These are phyloP conservation scores for Erodium moschatum DNA, from an alignment of 441 rosid species.

Conservation along the genomic window DNA sequence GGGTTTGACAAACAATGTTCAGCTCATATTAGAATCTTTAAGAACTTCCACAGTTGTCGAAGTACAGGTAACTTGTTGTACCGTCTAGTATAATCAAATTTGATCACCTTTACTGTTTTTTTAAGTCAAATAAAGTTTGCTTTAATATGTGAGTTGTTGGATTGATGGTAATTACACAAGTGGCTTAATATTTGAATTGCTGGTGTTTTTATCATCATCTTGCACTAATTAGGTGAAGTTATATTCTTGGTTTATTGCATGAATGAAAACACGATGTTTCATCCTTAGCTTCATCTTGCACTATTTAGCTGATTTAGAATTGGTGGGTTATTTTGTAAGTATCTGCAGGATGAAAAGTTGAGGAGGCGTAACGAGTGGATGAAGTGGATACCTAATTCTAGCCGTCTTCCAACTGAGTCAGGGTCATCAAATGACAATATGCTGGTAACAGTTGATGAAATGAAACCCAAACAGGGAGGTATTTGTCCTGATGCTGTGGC, in stretches of 20 bases:
- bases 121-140: neutral
- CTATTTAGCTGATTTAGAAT: neutral
- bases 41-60: conserved; percentile 27
- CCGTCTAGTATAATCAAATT: neutral
- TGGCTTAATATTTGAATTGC: no score
- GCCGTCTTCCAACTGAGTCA: conserved; percentile 22
- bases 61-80: conserved; percentile 25
- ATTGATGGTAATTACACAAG: no score
- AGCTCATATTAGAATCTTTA: conserved; percentile 27
- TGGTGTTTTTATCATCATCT: no score
- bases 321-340: neutral
- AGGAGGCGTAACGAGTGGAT: conserved; percentile 33
- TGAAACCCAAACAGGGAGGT: neutral
- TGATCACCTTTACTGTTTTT: neutral
- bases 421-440: conserved; percentile 22
- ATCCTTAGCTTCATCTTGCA: no score
- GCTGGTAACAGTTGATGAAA: conserved; percentile 29
- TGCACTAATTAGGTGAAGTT: no score
- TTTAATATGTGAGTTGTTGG: neutral
- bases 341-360: conserved; percentile 26
- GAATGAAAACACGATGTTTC: no score
- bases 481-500: neutral
- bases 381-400: conserved; percentile 23
- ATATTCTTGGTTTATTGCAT: no score
- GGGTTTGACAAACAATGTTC: conserved; percentile 22